A percentile compares a stretch with the other conserved stretches of the same genome.
These are phyloP conservation scores for Apophysomyces ossiformis DNA, from an alignment of 371 early-diverging fungal species.

Conservation along the genomic window DNA sequence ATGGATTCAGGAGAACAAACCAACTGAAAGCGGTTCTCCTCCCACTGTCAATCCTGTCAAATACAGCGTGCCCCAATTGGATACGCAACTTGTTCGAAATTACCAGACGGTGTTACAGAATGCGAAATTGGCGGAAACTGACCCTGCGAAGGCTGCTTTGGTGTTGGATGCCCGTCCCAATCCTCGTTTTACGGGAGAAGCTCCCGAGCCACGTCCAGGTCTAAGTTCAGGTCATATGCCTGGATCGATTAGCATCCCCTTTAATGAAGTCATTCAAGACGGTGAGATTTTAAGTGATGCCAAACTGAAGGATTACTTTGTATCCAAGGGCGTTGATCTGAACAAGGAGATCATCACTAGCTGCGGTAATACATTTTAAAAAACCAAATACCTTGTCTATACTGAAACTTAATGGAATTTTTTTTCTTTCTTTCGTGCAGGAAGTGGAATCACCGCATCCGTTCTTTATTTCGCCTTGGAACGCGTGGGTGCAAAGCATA, in stretches of 20 bases:
- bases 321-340: conserved; percentile 62
- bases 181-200: conserved; percentile 73
- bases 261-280: conserved; percentile 58
- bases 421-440: conserved; percentile 18
- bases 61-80: conserved; percentile 51
- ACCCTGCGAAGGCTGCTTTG: conserved; percentile 30
- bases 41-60: conserved; percentile 19
- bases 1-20: conserved; percentile 71
- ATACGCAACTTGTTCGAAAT: conserved; percentile 54
- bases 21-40: conserved; percentile 31
- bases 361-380: conserved; percentile 57
- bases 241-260: conserved; percentile 73
- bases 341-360: conserved; percentile 61
- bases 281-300: conserved; percentile 49
- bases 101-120: conserved; percentile 62
- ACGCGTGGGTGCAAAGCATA: conserved; percentile 59
- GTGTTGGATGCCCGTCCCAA: conserved; percentile 87
- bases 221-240: conserved; percentile 91
- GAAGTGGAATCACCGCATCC: conserved; percentile 83
- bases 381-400: too few relatives aligned
- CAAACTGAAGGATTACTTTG: conserved; percentile 52
- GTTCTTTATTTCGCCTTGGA: conserved; percentile 75
- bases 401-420: too few relatives aligned
- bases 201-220: conserved; percentile 85
- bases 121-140: conserved; percentile 37